Percentiles rank a stretch among this genome's conserved stretches.
These are phyloP conservation scores for Phytopythium cucurbitacearum DNA, from an alignment of 352 stramenopile species.

Conservation along the genomic window DNA sequence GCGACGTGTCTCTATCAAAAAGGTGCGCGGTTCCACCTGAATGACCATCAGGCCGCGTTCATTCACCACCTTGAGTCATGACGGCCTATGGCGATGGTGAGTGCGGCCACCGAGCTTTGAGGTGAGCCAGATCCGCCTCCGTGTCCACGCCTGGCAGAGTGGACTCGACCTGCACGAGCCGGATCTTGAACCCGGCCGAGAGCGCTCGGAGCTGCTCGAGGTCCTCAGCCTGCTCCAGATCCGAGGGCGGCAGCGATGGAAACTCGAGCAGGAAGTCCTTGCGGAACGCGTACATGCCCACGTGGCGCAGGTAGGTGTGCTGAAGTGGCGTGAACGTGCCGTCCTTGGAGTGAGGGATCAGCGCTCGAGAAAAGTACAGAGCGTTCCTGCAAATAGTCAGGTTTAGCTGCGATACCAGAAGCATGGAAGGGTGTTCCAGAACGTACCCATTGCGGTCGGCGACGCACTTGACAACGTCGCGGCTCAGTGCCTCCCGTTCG, in stretches of 20 bases:
- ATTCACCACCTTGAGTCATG: background rate
- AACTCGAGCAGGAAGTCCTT: slow-evolving; percentile 70
- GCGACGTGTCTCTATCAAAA: too few relatives aligned
- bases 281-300: slow-evolving; percentile 80
- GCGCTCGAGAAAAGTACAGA: slow-evolving; percentile 80
- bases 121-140: slow-evolving; percentile 46
- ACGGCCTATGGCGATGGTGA: background rate
- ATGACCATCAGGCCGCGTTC: background rate
- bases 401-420: background rate
- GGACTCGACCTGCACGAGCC: slow-evolving; percentile 52
- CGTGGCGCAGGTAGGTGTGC: slow-evolving; percentile 62
- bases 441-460: slow-evolving; percentile 49
- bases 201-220: slow-evolving; percentile 84
- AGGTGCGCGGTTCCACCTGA: too few relatives aligned
- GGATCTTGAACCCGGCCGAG: slow-evolving; percentile 71
- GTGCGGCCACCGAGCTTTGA: slow-evolving; percentile 35
- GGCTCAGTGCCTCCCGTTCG: slow-evolving; percentile 46
- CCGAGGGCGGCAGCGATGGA: slow-evolving; percentile 43
- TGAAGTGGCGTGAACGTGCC: slow-evolving; percentile 44
- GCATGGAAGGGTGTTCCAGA: background rate
- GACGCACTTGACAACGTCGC: slow-evolving; percentile 80
- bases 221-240: slow-evolving; percentile 63
- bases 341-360: slow-evolving; percentile 75
- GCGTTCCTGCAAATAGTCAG: slow-evolving; percentile 40
- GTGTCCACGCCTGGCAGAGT: slow-evolving; percentile 71